A percentile compares a stretch with the other conserved stretches of the same genome.
These are phyloP conservation scores for Wallacemonas sp. DNA, from an alignment of 208 protist genomes.

Conservation along the genomic window DNA sequence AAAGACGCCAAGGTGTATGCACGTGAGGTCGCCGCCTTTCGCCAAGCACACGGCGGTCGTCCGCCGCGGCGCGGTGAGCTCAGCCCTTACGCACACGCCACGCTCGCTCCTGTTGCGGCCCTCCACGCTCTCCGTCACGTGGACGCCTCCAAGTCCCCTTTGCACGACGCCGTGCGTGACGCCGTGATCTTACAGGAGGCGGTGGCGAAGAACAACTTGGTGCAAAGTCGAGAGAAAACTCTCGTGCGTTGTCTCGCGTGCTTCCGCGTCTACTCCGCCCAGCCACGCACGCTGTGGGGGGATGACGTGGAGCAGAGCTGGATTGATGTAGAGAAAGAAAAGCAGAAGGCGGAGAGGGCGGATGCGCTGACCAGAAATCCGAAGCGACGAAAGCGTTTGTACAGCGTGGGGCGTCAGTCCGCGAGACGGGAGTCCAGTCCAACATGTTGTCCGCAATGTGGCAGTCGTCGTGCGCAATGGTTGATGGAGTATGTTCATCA, in stretches of 20 bases:
- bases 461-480: constrained; percentile 74
- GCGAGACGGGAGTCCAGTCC: constrained; percentile 27
- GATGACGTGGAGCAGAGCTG: constrained; percentile 66
- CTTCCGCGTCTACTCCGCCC: constrained; percentile 80
- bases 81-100: constrained; percentile 46
- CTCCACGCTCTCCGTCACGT: constrained; percentile 51
- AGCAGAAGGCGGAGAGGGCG: constrained; percentile 24
- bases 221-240: constrained; percentile 52
- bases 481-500: constrained; percentile 87
- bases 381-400: constrained; percentile 35
- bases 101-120: constrained; percentile 59
- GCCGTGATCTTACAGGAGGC: constrained; percentile 64
- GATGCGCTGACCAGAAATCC: constrained; percentile 25
- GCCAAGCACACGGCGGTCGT: constrained; percentile 44
- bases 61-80: constrained; percentile 43
- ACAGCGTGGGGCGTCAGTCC: constrained; percentile 46
- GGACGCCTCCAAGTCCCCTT: constrained; percentile 15
- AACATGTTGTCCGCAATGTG: constrained; percentile 57
- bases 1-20: constrained; percentile 56
- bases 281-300: constrained; percentile 61
- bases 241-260: constrained; percentile 77
- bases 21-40: constrained; percentile 55
- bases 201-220: constrained; percentile 55
- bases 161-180: constrained; percentile 40
- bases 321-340: constrained; percentile 51